Percentiles rank a stretch among this genome's conserved stretches.
phyloP scores from a whole-genome alignment of 1,139 yeast species.

The Kurtzmaniella quercitrusa region DNA sequence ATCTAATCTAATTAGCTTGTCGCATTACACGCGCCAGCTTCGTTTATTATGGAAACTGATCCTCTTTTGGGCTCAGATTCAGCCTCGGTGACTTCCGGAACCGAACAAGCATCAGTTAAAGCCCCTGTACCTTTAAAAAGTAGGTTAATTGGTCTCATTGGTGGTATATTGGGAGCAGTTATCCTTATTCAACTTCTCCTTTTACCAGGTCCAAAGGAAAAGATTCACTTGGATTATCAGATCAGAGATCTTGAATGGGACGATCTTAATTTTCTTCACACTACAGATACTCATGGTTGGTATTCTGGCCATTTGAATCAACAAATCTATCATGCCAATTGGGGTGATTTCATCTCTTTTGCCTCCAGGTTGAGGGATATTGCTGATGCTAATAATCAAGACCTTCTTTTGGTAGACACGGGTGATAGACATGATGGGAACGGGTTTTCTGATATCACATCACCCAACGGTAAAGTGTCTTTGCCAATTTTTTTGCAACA shows the following conservation, averaged over 20 bases:
- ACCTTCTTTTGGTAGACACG: conserved; percentile 73
- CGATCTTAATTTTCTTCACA: conserved; percentile 76
- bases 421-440: conserved; percentile 97
- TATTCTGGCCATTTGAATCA: conserved; percentile 82
- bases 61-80: not conserved
- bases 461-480: conserved; percentile 64
- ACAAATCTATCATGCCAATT: conserved; percentile 71
- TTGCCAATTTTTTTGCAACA: conserved; percentile 60
- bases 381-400: conserved; percentile 49
- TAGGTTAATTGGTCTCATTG: conserved; percentile 5
- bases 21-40: no score
- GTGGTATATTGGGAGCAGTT: conserved; percentile 7
- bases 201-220: conserved; percentile 5
- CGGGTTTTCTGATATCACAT: conserved; percentile 77
- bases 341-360: conserved; percentile 91
- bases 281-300: conserved; percentile 98
- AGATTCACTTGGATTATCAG: conserved; percentile 2
- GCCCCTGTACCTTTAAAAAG: not conserved
- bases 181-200: conserved; percentile 5
- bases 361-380: conserved; percentile 42
- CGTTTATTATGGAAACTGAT: conserved; percentile 1
- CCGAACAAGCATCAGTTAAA: not conserved
- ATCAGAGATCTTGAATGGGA: conserved; percentile 58
- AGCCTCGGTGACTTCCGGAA: not conserved
- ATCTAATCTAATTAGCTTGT: no score